Conservation (phyloP, 2,329 filamentous ascomycete species). For the Alternaria sp. region DNA sequence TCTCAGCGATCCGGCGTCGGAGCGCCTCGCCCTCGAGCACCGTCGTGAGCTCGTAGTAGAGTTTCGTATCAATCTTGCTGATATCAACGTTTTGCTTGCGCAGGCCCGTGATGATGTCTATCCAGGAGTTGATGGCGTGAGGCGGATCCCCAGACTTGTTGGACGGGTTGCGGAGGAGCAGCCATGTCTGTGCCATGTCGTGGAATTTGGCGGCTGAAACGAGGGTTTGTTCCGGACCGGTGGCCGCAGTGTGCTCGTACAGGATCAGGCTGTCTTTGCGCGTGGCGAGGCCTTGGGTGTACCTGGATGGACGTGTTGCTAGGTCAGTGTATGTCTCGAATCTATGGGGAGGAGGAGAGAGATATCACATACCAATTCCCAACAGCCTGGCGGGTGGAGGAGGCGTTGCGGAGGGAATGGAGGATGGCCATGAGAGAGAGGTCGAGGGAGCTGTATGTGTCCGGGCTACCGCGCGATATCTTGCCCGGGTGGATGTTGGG, state of each 20-base stretch:
- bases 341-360: accelerated
- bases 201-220: background rate
- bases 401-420: background rate
- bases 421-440: slow-evolving; percentile 11
- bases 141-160: background rate
- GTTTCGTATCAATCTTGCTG: background rate
- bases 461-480: background rate
- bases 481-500: background rate
- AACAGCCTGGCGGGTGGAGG: background rate
- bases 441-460: slow-evolving; percentile 2
- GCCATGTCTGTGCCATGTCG: background rate
- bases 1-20: background rate
- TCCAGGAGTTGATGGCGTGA: background rate
- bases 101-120: background rate
- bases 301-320: background rate
- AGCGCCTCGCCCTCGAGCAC: background rate
- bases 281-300: slow-evolving; percentile 7
- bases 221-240: background rate
- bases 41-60: background rate
- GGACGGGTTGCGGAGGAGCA: background rate
- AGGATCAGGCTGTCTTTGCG: slow-evolving; percentile 1
- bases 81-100: background rate
- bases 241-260: background rate
- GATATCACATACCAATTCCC: slow-evolving; percentile 3
- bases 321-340: background rate